phyloP scores from a whole-genome alignment of 768 basidiomycete genomes.

The Kwoniella shandongensis region DNA sequence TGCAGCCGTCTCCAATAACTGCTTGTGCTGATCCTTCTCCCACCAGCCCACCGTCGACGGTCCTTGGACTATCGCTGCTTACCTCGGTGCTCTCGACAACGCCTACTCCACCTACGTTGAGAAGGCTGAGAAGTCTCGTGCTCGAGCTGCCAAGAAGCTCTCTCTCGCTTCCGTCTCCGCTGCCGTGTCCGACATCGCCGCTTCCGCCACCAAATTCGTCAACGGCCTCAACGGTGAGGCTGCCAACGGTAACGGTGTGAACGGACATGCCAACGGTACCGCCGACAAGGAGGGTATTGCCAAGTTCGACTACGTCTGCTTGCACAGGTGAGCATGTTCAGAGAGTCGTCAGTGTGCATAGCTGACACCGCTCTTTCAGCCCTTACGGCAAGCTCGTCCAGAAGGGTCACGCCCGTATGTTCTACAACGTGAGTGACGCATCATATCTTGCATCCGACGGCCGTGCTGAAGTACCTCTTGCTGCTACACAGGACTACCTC shows the following conservation, averaged over 20 bases:
- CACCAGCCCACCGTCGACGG: constrained; percentile 84
- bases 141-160: constrained; percentile 56
- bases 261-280: constrained; percentile 36
- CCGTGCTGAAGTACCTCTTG: not conserved
- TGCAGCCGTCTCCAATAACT: constrained; percentile 1
- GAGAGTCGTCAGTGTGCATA: not conserved
- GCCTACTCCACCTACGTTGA: constrained; percentile 81
- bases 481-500: constrained; percentile 80
- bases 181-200: constrained; percentile 49
- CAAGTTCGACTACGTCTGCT: constrained; percentile 86
- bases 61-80: constrained; percentile 90
- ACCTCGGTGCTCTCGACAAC: constrained; percentile 87
- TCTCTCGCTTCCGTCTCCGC: constrained; percentile 56
- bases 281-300: constrained; percentile 63
- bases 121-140: constrained; percentile 65
- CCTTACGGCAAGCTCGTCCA: constrained; percentile 99
- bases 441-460: not conserved
- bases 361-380: constrained; percentile 51
- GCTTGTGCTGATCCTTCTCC: not conserved
- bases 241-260: constrained; percentile 47
- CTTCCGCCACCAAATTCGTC: constrained; percentile 35
- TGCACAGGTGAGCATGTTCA: constrained; percentile 62
- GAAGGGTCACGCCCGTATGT: constrained; percentile 89
- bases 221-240: constrained; percentile 55
- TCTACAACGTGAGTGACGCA: constrained; percentile 48